Evolutionary conservation across 164 flowering plant genomes (phyloP).

Genomic region (Liriodendron chinense): DNA sequence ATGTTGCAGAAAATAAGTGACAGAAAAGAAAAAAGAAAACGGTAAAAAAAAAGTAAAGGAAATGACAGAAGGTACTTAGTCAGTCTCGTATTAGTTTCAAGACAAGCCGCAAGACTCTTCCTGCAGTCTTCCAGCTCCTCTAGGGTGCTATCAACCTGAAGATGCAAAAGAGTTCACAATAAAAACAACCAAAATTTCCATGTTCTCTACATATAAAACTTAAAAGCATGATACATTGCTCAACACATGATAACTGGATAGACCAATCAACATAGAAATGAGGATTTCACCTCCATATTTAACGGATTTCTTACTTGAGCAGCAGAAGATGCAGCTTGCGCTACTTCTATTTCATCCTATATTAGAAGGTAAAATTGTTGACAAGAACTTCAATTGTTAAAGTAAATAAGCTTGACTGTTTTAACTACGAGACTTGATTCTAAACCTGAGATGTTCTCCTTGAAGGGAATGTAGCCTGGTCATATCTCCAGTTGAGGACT

Average conservation of each 20-base stretch:
- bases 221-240: background rate
- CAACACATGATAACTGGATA: background rate
- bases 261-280: background rate
- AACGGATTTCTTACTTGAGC: background rate
- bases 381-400: background rate
- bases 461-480: slow-evolving; percentile 14
- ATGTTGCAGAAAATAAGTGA: background rate
- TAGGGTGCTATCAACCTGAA: slow-evolving; percentile 32
- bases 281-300: slow-evolving; percentile 2
- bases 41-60: background rate
- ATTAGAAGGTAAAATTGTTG: background rate
- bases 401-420: slow-evolving; percentile 2
- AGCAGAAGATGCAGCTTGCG: background rate
- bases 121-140: slow-evolving; percentile 50
- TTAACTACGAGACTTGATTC: background rate
- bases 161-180: background rate
- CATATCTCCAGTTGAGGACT: slow-evolving; percentile 21
- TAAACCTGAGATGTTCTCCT: slow-evolving; percentile 28
- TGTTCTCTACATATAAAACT: background rate
- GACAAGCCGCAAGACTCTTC: slow-evolving; percentile 22
- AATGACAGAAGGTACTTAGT: slow-evolving; percentile 34
- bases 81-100: slow-evolving; percentile 43
- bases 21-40: background rate
- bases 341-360: slow-evolving; percentile 4
- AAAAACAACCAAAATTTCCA: background rate